Base-by-base conservation (phyloP, 2,329 filamentous ascomycete species). In the Gaeumannomyces tritici region DNA sequence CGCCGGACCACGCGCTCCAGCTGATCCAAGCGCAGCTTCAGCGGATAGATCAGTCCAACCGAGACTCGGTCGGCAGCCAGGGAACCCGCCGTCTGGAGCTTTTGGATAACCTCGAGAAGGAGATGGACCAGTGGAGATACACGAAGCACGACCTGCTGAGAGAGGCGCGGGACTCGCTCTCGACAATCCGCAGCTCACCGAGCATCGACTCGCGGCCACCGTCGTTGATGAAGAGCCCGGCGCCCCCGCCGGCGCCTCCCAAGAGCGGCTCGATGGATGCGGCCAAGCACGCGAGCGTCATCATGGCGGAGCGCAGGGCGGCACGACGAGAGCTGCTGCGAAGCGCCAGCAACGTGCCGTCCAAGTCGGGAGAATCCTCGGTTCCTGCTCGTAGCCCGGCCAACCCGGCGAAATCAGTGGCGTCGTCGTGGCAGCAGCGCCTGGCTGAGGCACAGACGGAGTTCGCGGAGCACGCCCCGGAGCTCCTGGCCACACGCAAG, bases 61-160 rank as follows among this genome's bases (percentile, higher is more conserved):
- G 60, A 28, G 21, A 62, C 29, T 62, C 56, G 35, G 55, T 57
- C 4, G 74, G 74, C 61, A 78, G 72, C 65, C 72, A 77, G 31
- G 73, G 74, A 18, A 75, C 75, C 62, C 75, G 78, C 31, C 42
- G 42, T 18, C 72, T 82, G 63, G 77, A 75, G 42, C 75, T 87
- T 3, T 73, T 89, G 1, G 80, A 83, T 35, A 80, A 84, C 64
- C 73, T 89, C 1, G 86, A 89, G 68, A 76, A 75, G 64, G 86
- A 89, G 70, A 84, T 88, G 79, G 83, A 80, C 0, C 79, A 82
- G 66, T 88, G 85, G 86, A 79, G 82, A 62, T 74, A 79, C 60
- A 79, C 87, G 73, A 83, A 83, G 63, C 73, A 79, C 29, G 78
- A 80, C 51, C 69, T 86, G 55, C 73, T 51, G 42, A 51, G 42